Conservation (phyloP, 495 filamentous ascomycete genomes). For the Polyplosphaeria fusca region DNA sequence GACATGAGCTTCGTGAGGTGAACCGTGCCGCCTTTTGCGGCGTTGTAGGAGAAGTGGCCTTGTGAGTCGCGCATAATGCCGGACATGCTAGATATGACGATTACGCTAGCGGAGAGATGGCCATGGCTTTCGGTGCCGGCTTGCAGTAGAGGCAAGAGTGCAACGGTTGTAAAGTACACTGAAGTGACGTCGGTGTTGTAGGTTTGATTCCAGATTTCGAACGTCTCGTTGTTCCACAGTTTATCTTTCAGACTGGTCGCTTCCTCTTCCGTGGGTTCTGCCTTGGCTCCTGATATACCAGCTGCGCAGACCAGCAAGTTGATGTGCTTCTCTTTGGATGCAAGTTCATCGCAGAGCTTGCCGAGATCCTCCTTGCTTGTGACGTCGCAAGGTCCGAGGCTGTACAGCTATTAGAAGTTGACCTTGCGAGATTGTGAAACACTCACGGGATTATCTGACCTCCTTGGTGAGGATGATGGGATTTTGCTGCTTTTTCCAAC, state of each 20-base stretch:
- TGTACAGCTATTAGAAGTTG: neutral
- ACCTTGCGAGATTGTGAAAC: neutral
- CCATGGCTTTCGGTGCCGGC: constrained; percentile 39
- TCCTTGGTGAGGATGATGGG: constrained; percentile 37
- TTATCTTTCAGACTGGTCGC: constrained; percentile 40
- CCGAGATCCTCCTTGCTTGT: constrained; percentile 43
- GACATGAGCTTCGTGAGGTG: constrained; percentile 48
- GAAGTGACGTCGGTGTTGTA: constrained; percentile 44
- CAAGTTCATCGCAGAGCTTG: constrained; percentile 37
- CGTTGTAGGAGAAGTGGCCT: constrained; percentile 47
- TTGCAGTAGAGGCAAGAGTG: constrained; percentile 45
- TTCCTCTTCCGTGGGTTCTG: constrained; percentile 35
- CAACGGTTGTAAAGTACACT: constrained; percentile 47
- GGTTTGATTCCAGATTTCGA: constrained; percentile 43
- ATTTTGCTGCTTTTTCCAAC: constrained; percentile 42
- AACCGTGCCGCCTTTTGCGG: constrained; percentile 45
- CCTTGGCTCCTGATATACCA: constrained; percentile 42
- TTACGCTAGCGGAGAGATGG: constrained; percentile 44
- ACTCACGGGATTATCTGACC: constrained; percentile 44
- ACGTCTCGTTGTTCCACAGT: constrained; percentile 44
- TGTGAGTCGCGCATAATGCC: constrained; percentile 45
- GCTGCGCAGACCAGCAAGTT: constrained; percentile 42
- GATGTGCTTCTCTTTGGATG: constrained; percentile 42
- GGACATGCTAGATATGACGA: constrained; percentile 45
- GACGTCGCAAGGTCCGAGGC: constrained; percentile 44